phyloP scores from a whole-genome alignment of 192 early-diverging fungal genomes.

The Entomortierella chlamydospora region DNA sequence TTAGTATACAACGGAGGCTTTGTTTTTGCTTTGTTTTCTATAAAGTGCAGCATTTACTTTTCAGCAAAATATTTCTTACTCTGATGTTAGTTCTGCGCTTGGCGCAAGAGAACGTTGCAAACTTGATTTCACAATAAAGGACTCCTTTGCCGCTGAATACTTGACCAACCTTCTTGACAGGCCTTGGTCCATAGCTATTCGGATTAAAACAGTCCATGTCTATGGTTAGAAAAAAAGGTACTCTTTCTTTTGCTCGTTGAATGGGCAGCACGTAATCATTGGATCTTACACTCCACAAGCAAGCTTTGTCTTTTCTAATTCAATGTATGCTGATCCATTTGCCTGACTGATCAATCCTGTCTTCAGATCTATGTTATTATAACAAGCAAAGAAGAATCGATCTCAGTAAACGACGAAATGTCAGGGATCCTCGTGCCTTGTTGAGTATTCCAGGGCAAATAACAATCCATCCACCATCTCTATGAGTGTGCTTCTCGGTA shows the following conservation, averaged over 20 bases:
- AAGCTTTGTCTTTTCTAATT: conserved; percentile 77
- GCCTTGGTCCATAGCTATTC: conserved; percentile 79
- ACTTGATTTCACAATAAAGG: conserved; percentile 81
- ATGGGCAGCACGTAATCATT: background rate
- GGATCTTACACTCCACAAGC: conserved; percentile 78
- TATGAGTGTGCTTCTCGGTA: too few species aligned
- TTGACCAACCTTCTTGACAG: conserved; percentile 58
- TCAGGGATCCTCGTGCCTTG: too few species aligned
- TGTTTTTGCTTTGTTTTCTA: too few species aligned
- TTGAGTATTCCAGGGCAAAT: too few species aligned
- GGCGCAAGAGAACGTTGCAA: conserved; percentile 75
- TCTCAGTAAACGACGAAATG: too few species aligned
- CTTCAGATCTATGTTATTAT: conserved; percentile 64
- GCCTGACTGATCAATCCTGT: conserved; percentile 79
- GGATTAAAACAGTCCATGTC: too few species aligned
- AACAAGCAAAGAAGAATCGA: background rate
- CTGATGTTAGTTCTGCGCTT: conserved; percentile 64
- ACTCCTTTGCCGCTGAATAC: conserved; percentile 65
- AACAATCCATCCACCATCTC: too few species aligned
- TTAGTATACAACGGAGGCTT: too few species aligned
- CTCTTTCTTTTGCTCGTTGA: background rate
- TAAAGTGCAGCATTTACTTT: too few species aligned
- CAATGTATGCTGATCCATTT: conserved; percentile 83
- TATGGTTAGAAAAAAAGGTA: background rate
- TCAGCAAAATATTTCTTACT: conserved; percentile 16